phyloP scores from a whole-genome alignment of 352 stramenopile species.

The Globisporangium lucens region DNA sequence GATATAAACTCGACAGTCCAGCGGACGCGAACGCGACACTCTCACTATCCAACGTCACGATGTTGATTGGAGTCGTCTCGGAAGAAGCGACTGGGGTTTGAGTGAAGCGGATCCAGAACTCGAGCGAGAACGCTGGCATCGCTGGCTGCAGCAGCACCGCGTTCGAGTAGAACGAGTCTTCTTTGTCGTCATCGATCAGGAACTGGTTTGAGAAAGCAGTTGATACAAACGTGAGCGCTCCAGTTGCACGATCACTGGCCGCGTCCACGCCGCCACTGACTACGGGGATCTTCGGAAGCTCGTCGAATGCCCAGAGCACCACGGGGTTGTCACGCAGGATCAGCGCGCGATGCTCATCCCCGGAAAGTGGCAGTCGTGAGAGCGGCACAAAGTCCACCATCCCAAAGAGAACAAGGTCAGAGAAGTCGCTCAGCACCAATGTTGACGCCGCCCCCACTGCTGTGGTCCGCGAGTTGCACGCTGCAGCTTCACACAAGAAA shows the following conservation, averaged over 20 bases:
- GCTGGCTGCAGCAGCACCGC: conserved; percentile 37
- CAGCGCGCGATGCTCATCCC: conserved; percentile 47
- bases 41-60: conserved; percentile 12
- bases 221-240: conserved; percentile 15
- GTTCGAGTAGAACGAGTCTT: conserved; percentile 56
- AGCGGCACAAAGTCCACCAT: conserved; percentile 37
- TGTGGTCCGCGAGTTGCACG: conserved; percentile 24
- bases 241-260: conserved; percentile 4
- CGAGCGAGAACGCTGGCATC: conserved; percentile 58
- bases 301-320: conserved; percentile 53
- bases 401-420: conserved; percentile 44
- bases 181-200: conserved; percentile 38
- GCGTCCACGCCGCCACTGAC: background rate
- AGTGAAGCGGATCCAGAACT: conserved; percentile 50
- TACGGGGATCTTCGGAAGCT: conserved; percentile 26
- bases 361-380: conserved; percentile 38
- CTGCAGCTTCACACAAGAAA: conserved; percentile 31
- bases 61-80: background rate
- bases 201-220: conserved; percentile 20
- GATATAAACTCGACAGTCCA: conserved; percentile 1
- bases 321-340: conserved; percentile 66
- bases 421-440: conserved; percentile 51
- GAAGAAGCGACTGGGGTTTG: background rate
- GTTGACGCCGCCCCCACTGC: conserved; percentile 15
- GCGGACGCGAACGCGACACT: conserved; percentile 12